Base-by-base conservation (phyloP, 208 protist species). In the Crithidia sp. region DNA sequence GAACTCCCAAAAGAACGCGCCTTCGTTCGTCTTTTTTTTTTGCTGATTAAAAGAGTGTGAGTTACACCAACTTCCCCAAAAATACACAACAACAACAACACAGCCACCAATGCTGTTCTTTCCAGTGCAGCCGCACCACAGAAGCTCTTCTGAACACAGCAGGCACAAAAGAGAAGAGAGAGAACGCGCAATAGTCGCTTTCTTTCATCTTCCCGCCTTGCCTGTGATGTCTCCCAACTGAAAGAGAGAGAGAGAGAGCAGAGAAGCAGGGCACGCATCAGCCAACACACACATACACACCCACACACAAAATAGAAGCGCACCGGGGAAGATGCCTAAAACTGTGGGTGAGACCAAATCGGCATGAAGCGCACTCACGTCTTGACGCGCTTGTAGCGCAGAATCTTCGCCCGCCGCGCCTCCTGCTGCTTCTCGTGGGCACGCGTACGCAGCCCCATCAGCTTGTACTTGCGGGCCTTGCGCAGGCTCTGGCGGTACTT, bases 391-490 rank as follows among this genome's bases (percentile, higher is more conserved):
- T 93, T 93, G 81, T 87, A 95, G 50, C 85, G 86, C 40, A 95
- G 61, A 59, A 97, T 95, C 83, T 97, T 97, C 5, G 90, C 91
- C 40, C 88, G 81, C 10, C 93, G 79, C 36, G 93, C 90, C 78
- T 97, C 93, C 67, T 95, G 80, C 69, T 97, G 93, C 82, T 97
- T 97, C 61, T 97, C 89, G 68, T 95, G 87, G 2, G 91, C 93
- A 67, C 82, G 84, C 3, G 93, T 97, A 52, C 90, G 89, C 16
- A 95, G 53, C 17, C 89, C 79, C 85, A 95, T 93, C 36, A 97
- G 77, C 66, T 94, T 92, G 71, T 85, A 91, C 82, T 95, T 95
- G 45, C 93, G 84, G 14, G 90, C 74, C 82, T 97, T 95, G 28
- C 88, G 87, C 69, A 97, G 71, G 40, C 68, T 87, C 74, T 95